Base-by-base conservation (phyloP, 495 filamentous ascomycete genomes). In the Hypomontagnella submonticulosa region DNA sequence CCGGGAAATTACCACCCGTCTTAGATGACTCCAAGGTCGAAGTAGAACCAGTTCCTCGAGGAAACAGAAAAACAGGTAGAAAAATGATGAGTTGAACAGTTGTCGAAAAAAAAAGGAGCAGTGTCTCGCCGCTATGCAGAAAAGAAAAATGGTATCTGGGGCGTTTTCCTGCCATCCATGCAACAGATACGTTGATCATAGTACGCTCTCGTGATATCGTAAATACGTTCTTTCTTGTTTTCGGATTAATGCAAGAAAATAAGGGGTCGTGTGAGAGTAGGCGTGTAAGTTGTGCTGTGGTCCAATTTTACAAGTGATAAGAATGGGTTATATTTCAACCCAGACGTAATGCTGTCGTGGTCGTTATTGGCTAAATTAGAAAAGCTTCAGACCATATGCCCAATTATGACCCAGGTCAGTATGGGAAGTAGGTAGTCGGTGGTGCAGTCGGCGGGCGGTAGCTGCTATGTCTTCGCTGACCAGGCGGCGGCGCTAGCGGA, bases 101-200 rank as follows among this genome's bases (percentile, higher is more conserved):
- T 53, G 49, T 53, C 48, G 32, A 51, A 40, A 12, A 60, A 50
- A 62, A 51, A 40, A 36, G 38, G 49, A 53, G 61, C 48, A 57
- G 40, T 61, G 61, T 70, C 61, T 66, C 67, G 61, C 67, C 67
- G 67, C 67, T 70, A 70, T 70, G 67, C 67, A 70, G 67, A 66
- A 70, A 66, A 54, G 44, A 66, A 27, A n/a, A 66, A 54, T 62
- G 67, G 56, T 66, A 70, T 64, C 66, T 57, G 66, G 59, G 60
- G 64, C 50, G 32, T 69, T 63, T 69, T 64, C 51, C 66, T 41
- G 23, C 66, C 60, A 64, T 53, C 54, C 44, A 69, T 64, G 60
- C 66, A 69, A 57, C 57, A 64, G 60, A 64, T 64, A 69, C 60
- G 54, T 49, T 61, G 50, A 46, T 69, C 43, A 38, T 69, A 37